phyloP scores from a whole-genome alignment of 1,284 basidiomycete genomes.

The Cryptococcus sp. region DNA sequence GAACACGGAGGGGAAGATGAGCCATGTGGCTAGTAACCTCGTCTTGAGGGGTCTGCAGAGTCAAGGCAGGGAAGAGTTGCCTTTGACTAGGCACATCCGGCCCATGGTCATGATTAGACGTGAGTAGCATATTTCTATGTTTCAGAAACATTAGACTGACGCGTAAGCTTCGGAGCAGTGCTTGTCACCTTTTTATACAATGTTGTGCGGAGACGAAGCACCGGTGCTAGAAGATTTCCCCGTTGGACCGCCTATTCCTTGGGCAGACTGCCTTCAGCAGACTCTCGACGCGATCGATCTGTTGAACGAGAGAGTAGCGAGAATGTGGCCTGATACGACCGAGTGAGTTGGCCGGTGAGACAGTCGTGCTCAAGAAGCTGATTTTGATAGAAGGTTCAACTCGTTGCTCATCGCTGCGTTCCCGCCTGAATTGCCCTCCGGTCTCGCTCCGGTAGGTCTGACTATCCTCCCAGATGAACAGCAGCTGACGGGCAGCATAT shows the following conservation, averaged over 20 bases:
- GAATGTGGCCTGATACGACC: constrained; percentile 25
- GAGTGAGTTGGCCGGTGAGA: constrained; percentile 20
- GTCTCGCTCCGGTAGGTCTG: constrained; percentile 19
- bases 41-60: constrained; percentile 11
- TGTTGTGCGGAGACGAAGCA: constrained; percentile 20
- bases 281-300: constrained; percentile 23
- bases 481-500: constrained; percentile 8
- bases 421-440: constrained; percentile 17
- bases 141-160: neutral
- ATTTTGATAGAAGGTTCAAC: constrained; percentile 25
- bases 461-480: neutral
- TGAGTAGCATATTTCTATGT: constrained; percentile 8
- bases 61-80: constrained; percentile 14
- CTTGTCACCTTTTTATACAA: constrained; percentile 38
- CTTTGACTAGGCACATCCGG: constrained; percentile 17
- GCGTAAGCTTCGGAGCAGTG: constrained; percentile 21
- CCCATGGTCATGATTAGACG: constrained; percentile 11
- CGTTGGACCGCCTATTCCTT: constrained; percentile 11
- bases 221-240: constrained; percentile 22
- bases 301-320: constrained; percentile 30
- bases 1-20: constrained; percentile 1
- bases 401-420: constrained; percentile 26
- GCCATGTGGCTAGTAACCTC: neutral
- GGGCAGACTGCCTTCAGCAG: constrained; percentile 14
- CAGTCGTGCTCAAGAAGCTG: constrained; percentile 2